Conservation (phyloP, 192 early-diverging fungal genomes). For the Mortierella antarctica region DNA sequence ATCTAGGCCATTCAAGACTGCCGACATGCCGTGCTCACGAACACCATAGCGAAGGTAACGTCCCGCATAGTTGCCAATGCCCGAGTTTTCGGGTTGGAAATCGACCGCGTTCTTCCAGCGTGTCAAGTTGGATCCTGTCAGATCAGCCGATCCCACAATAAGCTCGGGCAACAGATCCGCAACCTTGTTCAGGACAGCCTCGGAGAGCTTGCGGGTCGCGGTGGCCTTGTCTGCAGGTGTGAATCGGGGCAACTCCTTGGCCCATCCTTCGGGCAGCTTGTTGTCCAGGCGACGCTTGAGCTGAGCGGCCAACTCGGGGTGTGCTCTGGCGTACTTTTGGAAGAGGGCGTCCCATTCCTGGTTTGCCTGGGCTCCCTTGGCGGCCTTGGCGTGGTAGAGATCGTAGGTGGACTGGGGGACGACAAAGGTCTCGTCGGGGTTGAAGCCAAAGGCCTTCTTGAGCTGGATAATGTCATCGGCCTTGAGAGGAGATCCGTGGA, state of each 20-base stretch:
- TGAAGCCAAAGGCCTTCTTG: conserved; percentile 88
- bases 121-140: conserved; percentile 96
- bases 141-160: conserved; percentile 94
- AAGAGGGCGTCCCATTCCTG: conserved; percentile 82
- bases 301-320: conserved; percentile 78
- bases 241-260: conserved; percentile 78
- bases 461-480: conserved; percentile 81
- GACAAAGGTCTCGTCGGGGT: conserved; percentile 76
- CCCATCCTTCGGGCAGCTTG: conserved; percentile 80
- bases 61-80: conserved; percentile 85
- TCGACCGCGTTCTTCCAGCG: conserved; percentile 96
- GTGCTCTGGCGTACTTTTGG: conserved; percentile 71
- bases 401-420: conserved; percentile 76
- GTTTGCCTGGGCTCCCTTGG: conserved; percentile 73
- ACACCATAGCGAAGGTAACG: conserved; percentile 96
- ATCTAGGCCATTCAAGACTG: conserved; percentile 89
- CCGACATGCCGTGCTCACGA: conserved; percentile 98
- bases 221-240: conserved; percentile 83
- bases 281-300: conserved; percentile 79
- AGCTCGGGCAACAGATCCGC: conserved; percentile 86
- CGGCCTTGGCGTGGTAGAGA: conserved; percentile 57
- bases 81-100: conserved; percentile 82
- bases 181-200: conserved; percentile 85
- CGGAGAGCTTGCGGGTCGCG: conserved; percentile 92
- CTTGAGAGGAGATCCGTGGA: conserved; percentile 90